Conservation (phyloP, 2,329 filamentous ascomycete species). For the Fusarium chaquense region DNA sequence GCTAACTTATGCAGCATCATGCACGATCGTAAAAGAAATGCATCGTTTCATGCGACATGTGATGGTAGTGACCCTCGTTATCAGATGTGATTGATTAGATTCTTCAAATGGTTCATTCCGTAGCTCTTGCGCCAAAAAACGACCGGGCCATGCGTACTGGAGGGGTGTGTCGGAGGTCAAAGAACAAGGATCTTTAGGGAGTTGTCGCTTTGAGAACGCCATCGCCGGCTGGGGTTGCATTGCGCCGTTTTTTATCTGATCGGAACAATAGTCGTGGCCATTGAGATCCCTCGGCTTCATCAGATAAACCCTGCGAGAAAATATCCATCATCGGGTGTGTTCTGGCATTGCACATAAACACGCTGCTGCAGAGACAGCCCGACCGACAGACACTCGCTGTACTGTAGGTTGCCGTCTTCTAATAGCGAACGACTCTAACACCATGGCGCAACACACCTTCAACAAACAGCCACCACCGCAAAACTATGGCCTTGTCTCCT, state of each 20-base stretch:
- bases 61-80: constrained; percentile 20
- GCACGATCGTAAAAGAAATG: constrained; percentile 17
- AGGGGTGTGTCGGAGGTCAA: constrained; percentile 10
- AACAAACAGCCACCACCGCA: constrained; percentile 37
- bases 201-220: constrained; percentile 6
- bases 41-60: constrained; percentile 20
- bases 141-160: constrained; percentile 1
- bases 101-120: constrained; percentile 34
- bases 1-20: constrained; percentile 8
- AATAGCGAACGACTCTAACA: constrained; percentile 6
- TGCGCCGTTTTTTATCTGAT: constrained; percentile 33
- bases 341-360: constrained; percentile 17
- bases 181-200: constrained; percentile 10
- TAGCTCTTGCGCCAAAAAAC: constrained; percentile 30
- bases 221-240: constrained; percentile 25
- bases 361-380: neutral
- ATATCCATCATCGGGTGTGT: constrained; percentile 1
- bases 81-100: constrained; percentile 48
- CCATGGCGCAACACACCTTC: constrained; percentile 38
- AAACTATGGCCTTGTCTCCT: constrained; percentile 42
- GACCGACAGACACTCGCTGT: neutral
- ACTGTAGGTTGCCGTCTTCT: neutral
- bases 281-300: constrained; percentile 28
- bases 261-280: constrained; percentile 11
- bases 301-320: constrained; percentile 30